Evolutionary conservation across 345 rosid genomes (phyloP), one percentile per base, ranked within the genome.

Genomic region (Ceriops tagal): DNA sequence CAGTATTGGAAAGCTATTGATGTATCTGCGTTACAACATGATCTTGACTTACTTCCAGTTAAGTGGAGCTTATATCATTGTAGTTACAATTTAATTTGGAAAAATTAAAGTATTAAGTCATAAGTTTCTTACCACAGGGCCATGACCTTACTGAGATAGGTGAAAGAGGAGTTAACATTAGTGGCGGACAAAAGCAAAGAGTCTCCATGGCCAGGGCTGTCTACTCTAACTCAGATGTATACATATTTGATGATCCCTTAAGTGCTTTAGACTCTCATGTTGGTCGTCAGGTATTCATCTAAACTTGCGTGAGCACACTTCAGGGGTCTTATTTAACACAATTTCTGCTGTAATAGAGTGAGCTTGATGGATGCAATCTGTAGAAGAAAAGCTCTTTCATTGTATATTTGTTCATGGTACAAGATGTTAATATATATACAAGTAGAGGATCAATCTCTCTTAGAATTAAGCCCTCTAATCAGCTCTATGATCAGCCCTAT

Each of bases 1-100:
- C 87, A 85, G 78, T 96, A 96, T 70, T 82, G 84, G 79, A 83
- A 81, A 82, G 85, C 91, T 68, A 85, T 92, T 78, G 97, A 92
- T 69, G 89, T 85, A 78, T 90, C 98, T 70, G 82, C 97, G 43
- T 74, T 96, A 77, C 86, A 78, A 57, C 98, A 96, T 64, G 99
- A 96, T 79, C 99, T 96, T 70, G 90, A 96, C 62, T 77, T 90
- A 71, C 76, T 96, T 67, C 96, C 97, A 51, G 98, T 73, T 72
- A 34, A 67, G 77, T 62, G 68, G n/a, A 71, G 43, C 35, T 61
- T 53, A 18, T 13, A 58, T 64, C 46, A 61, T 28, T 66, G 26
- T 30, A 26, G 64, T 52, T 34, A 39, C 57, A 53, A 60, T 8
- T 58, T 27, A 27, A 47, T 66, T 66, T 28, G 31, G 34, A 27